Evolutionary conservation across 2,329 filamentous ascomycete genomes (phyloP).

Genomic region (Colletotrichum orchidophilum): DNA sequence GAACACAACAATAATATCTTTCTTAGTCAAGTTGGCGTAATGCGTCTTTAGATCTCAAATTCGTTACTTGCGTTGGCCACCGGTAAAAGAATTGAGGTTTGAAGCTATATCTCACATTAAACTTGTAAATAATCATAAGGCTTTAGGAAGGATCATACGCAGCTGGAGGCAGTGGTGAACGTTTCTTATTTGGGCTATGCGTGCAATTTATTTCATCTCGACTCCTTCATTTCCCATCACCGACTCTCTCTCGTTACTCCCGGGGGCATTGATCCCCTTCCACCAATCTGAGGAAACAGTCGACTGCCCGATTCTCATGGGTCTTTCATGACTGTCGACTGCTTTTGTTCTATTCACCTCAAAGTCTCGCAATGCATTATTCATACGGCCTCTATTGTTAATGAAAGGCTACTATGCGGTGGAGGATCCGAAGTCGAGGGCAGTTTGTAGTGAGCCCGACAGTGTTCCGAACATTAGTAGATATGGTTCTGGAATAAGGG

Average conservation of each 20-base stretch:
- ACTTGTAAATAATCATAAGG: too few relatives aligned
- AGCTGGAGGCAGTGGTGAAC: not conserved
- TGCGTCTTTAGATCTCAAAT: too few relatives aligned
- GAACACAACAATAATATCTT: too few relatives aligned
- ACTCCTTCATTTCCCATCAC: not conserved
- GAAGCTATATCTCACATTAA: too few relatives aligned
- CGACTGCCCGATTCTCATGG: not conserved
- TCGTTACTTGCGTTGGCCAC: too few relatives aligned
- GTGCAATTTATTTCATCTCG: not conserved
- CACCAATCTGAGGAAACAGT: not conserved
- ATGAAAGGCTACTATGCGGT: not conserved
- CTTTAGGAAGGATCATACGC: too few relatives aligned
- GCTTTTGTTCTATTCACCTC: not conserved
- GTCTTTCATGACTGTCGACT: not conserved
- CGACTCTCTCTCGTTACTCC: not conserved
- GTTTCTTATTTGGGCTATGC: not conserved
- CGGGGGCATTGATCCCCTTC: not conserved
- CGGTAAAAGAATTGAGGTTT: too few relatives aligned
- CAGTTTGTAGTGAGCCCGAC: not conserved
- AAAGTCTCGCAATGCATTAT: not conserved
- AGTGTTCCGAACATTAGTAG: not conserved
- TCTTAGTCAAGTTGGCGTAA: too few relatives aligned
- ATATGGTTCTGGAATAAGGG: not conserved
- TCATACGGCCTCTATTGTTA: accelerated
- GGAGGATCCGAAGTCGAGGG: not conserved